These are phyloP conservation scores for Fraxinus velutina DNA, from an alignment of 305 asterid genomes.

Conservation along the genomic window DNA sequence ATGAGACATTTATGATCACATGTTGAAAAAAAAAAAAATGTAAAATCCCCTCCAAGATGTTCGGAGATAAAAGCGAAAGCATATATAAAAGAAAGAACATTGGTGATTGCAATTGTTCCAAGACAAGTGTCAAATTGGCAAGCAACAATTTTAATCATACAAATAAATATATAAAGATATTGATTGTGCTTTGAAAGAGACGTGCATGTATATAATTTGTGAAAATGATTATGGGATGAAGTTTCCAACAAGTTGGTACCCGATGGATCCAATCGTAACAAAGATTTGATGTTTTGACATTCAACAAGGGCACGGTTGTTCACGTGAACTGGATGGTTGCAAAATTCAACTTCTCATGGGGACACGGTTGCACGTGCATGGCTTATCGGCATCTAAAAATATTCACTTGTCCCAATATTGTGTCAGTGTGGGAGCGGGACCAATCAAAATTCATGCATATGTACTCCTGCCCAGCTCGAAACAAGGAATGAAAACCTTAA, in stretches of 20 bases:
- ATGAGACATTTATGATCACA: not conserved
- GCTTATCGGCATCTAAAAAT: not conserved
- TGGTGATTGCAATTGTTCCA: constrained; percentile 14
- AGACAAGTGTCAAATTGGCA: not conserved
- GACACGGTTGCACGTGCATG: constrained; percentile 11
- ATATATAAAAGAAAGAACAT: not conserved
- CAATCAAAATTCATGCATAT: not conserved
- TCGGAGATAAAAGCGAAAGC: not conserved
- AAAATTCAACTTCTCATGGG: not conserved
- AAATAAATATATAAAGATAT: not conserved
- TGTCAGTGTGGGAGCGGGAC: not conserved
- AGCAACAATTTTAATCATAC: not conserved
- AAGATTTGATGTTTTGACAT: constrained; percentile 1
- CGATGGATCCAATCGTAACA: constrained; percentile 7
- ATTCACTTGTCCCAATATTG: not conserved
- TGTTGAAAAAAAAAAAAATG: not conserved
- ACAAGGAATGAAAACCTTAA: no score
- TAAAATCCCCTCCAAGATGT: constrained; percentile 1
- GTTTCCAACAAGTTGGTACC: not conserved
- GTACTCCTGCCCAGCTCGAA: not conserved
- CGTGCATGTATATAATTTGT: not conserved
- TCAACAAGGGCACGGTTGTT: constrained; percentile 23
- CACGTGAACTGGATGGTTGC: constrained; percentile 45
- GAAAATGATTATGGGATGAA: not conserved
- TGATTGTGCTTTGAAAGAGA: not conserved